A percentile compares a stretch with the other conserved stretches of the same genome.
phyloP scores from a whole-genome alignment of 306 rosid genomes.

The Boehmeria nivea region DNA sequence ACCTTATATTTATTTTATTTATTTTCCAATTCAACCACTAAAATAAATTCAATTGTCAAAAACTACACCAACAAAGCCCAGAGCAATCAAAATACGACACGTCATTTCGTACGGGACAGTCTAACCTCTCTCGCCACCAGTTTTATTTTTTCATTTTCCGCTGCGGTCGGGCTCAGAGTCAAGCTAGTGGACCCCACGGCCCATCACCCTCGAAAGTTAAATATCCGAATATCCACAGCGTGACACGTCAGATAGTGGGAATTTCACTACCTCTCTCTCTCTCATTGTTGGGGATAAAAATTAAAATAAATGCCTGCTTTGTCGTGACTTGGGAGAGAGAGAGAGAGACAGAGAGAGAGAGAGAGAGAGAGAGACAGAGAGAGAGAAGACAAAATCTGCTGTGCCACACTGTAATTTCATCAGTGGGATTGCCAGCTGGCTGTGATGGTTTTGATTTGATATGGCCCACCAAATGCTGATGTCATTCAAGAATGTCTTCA shows the following conservation, averaged over 20 bases:
- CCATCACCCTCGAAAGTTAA: too few species aligned
- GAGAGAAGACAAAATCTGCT: conserved; percentile 3
- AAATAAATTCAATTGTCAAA: background rate
- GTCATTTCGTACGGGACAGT: background rate
- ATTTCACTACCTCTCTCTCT: background rate
- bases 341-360: too few species aligned
- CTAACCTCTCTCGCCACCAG: background rate
- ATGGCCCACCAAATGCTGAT: background rate
- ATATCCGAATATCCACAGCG: too few species aligned
- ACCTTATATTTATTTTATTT: conserved; percentile 5
- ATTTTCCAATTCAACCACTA: background rate
- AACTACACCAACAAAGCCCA: too few species aligned
- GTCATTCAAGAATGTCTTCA: background rate
- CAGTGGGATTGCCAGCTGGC: background rate
- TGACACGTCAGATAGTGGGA: conserved; percentile 13
- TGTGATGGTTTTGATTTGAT: background rate
- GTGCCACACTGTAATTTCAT: background rate
- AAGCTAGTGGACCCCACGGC: conserved; percentile 5
- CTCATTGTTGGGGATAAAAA: background rate
- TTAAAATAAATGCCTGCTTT: background rate
- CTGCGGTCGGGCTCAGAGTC: background rate
- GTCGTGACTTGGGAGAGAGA: conserved; percentile 4
- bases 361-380: background rate
- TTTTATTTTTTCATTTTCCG: background rate
- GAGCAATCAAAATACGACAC: conserved; percentile 5